Conservation (phyloP, 2,329 filamentous ascomycete species). For the Colletotrichum navitas region DNA sequence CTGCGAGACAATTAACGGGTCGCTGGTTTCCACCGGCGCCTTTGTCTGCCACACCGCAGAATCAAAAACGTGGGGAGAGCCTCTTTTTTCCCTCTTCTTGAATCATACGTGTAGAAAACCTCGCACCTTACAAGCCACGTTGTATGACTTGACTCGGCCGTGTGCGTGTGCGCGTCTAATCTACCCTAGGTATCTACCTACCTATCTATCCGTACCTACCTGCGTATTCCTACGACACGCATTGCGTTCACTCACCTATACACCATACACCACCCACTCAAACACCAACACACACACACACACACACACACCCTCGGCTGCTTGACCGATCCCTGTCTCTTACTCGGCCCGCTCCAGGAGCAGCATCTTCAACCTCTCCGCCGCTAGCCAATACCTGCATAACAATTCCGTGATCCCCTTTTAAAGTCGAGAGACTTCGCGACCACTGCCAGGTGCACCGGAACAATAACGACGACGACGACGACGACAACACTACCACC, state of each 20-base stretch:
- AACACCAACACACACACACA: neutral
- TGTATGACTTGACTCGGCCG: constrained; percentile 14
- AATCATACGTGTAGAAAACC: neutral
- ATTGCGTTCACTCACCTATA: neutral
- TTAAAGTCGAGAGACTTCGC: neutral
- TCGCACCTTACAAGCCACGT: neutral
- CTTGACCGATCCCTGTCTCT: constrained; percentile 2
- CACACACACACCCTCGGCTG: neutral
- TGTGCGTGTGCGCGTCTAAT: neutral
- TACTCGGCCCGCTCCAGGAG: constrained; percentile 14
- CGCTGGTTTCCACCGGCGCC: constrained; percentile 19
- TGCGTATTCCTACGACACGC: neutral
- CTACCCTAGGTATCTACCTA: neutral
- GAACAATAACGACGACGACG: neutral
- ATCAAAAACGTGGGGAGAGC: constrained; percentile 6
- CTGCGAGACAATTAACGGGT: constrained; percentile 36
- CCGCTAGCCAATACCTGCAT: constrained; percentile 4
- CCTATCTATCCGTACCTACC: neutral
- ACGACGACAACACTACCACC: neutral
- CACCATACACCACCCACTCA: neutral
- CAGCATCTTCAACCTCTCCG: constrained; percentile 5
- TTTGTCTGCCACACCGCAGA: constrained; percentile 20
- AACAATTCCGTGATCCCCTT: constrained; percentile 2
- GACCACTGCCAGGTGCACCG: neutral
- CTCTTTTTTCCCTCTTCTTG: neutral